Evolutionary conservation across 495 filamentous ascomycete species (phyloP).

Genomic region (Xylaria venustula): DNA sequence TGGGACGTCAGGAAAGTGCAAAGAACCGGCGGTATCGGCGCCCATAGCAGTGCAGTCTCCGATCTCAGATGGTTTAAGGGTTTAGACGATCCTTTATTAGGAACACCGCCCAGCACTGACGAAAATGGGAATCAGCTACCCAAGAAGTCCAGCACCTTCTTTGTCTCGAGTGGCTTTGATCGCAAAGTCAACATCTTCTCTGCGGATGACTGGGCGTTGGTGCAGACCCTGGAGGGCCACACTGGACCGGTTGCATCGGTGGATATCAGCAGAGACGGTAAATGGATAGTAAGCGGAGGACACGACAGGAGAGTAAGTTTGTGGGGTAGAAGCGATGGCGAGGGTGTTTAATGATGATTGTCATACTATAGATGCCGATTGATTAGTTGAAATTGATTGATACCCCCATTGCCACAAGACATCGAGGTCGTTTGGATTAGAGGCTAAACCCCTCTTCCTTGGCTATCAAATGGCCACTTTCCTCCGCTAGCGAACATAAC

Average conservation of each 20-base stretch:
- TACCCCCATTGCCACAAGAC: too few relatives aligned
- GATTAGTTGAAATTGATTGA: neutral
- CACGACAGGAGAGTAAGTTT: slow-evolving; percentile 95
- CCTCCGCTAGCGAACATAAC: too few relatives aligned
- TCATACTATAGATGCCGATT: neutral
- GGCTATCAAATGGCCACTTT: too few relatives aligned
- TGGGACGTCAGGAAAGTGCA: slow-evolving; percentile 93
- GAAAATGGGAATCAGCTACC: slow-evolving; percentile 60
- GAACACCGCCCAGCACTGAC: slow-evolving; percentile 56
- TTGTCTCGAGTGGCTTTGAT: slow-evolving; percentile 89
- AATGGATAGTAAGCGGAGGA: slow-evolving; percentile 90
- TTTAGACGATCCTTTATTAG: slow-evolving; percentile 59
- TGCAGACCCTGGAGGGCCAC: slow-evolving; percentile 86
- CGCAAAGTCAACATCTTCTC: slow-evolving; percentile 94
- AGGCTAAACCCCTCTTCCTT: too few relatives aligned
- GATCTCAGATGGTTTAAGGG: slow-evolving; percentile 95
- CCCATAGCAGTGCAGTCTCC: slow-evolving; percentile 86
- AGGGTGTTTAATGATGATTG: slow-evolving; percentile 35
- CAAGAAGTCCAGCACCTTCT: slow-evolving; percentile 79
- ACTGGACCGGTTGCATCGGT: slow-evolving; percentile 86
- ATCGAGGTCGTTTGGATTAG: too few relatives aligned
- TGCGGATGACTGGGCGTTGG: slow-evolving; percentile 90
- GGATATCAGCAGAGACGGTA: slow-evolving; percentile 79
- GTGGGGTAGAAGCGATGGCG: slow-evolving; percentile 83
- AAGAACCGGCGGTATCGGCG: slow-evolving; percentile 79